Evolutionary conservation across 2,329 filamentous ascomycete genomes (phyloP), one percentile per base, ranked within the genome.

Genomic region (Rhexocercosporidium sp.): DNA sequence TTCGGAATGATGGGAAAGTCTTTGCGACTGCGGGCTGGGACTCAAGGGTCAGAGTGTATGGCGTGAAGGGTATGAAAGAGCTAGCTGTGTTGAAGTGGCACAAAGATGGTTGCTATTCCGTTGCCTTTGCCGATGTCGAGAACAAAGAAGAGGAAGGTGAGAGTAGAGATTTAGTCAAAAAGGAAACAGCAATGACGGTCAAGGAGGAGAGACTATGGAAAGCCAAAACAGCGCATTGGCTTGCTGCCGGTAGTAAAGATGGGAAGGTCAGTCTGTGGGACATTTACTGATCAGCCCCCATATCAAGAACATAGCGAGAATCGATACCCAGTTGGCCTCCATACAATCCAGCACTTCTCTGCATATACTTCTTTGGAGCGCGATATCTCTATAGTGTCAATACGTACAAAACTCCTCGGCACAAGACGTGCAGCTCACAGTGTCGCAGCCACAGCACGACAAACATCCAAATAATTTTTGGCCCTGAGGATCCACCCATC

Each of bases 11-110:
- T 77, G 92, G 89, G 2, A 90, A 87, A 70, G 85, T 99, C 3
- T 91, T 97, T 71, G 93, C 92, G 3, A 98, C 95, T 0, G 95
- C 93, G 0, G 96, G 96, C 3, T 99, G 96, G 96, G 96, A 99
- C 78, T 86, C 88, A 1, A 88, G 89, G 57, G 83, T 94, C 1
- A 85, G 96, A 9, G 89, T 98, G 1, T 99, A 98, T 78, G 91
- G 91, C 3, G 81, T 85, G 56, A 93, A 91, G 79, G 91, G 89
- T 0, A 85, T 98, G 83, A 92, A 90, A 75, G 94, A 98, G 78
- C 79, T 98, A 12, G 96, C 95, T 0, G 93, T 97, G 64, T 81
- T 98, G 70, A 97, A 96, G 79, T 98, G 95, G 95, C 96, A 98
- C 79, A 89, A 91, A 72, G 90, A 92, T 37, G 94, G 94, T 0